phyloP scores from a whole-genome alignment of 2,329 filamentous ascomycete species.

The Pseudogymnoascus sp. region DNA sequence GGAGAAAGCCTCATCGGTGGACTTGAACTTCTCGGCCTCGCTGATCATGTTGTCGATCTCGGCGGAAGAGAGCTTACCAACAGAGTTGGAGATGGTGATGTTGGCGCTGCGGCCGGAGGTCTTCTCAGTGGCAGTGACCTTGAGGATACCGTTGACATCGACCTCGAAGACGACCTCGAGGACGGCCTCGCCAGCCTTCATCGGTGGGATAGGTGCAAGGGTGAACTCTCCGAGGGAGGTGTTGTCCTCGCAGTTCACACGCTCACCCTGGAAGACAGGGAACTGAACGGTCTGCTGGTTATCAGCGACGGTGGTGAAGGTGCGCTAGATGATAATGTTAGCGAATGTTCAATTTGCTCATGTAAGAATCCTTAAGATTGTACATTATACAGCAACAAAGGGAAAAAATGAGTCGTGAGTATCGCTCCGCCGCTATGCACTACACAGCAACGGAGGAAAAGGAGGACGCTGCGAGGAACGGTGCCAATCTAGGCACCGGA shows the following conservation, averaged over 20 bases:
- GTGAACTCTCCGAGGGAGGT: constrained; percentile 97
- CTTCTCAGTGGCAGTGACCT: constrained; percentile 99
- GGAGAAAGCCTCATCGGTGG: constrained; percentile 94
- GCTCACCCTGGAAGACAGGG: constrained; percentile 91
- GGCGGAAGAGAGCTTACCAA: constrained; percentile 87
- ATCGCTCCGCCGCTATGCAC: too few species aligned
- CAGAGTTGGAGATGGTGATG: constrained; percentile 99
- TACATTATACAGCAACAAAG: too few species aligned
- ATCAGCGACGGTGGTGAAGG: constrained; percentile 79
- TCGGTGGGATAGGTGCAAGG: constrained; percentile 75
- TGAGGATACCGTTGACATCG: constrained; percentile 99
- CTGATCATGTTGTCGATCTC: constrained; percentile 99
- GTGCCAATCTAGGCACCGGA: too few species aligned
- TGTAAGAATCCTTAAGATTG: too few species aligned
- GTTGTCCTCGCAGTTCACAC: constrained; percentile 97
- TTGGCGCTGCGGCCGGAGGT: constrained; percentile 95
- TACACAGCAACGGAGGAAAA: too few species aligned
- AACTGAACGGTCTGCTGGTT: constrained; percentile 78
- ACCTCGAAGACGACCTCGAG: constrained; percentile 99
- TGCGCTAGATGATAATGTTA: constrained; percentile 30
- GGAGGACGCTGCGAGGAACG: too few species aligned
- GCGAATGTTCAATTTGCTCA: constrained; percentile 10
- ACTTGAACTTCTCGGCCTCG: constrained; percentile 98
- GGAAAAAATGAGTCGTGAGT: too few species aligned
- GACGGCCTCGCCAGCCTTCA: constrained; percentile 92